Percentiles rank a stretch among this genome's conserved stretches.
These are phyloP conservation scores for Cercospora nicotianae DNA, from an alignment of 2,329 filamentous ascomycete genomes.

Conservation along the genomic window DNA sequence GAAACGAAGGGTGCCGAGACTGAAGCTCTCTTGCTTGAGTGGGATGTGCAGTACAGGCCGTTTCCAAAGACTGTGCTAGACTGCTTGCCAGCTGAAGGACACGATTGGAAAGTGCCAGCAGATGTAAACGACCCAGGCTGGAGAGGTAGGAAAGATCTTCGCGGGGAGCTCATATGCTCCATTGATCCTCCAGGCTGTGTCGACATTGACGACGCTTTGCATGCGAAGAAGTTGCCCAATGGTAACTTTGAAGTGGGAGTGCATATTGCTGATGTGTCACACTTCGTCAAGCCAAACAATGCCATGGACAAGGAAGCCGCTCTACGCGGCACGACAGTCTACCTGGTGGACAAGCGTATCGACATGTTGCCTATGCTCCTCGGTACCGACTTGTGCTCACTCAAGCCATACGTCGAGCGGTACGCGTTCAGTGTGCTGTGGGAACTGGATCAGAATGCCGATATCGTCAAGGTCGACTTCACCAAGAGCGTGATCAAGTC, in stretches of 20 bases:
- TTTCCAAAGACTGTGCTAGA: constrained; percentile 95
- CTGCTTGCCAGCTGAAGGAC: constrained; percentile 85
- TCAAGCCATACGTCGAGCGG: constrained; percentile 95
- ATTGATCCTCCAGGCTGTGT: constrained; percentile 96
- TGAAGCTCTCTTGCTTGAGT: constrained; percentile 88
- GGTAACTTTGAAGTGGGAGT: constrained; percentile 96
- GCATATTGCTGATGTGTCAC: constrained; percentile 98
- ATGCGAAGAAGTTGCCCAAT: constrained; percentile 80
- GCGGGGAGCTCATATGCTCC: constrained; percentile 87
- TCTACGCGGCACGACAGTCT: constrained; percentile 91
- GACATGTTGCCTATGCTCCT: constrained; percentile 98
- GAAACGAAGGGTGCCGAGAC: constrained; percentile 98
- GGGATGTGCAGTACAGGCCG: constrained; percentile 95
- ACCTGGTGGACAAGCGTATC: constrained; percentile 97
- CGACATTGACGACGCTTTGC: constrained; percentile 96
- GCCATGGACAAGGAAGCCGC: constrained; percentile 96
- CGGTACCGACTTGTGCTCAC: constrained; percentile 90
- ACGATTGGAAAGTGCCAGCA: constrained; percentile 89
- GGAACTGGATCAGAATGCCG: constrained; percentile 83
- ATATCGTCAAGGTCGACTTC: constrained; percentile 82
- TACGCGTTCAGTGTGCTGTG: constrained; percentile 58
- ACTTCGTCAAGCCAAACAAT: constrained; percentile 96
- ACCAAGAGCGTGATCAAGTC: constrained; percentile 98
- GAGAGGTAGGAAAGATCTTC: constrained; percentile 79
- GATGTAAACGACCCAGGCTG: constrained; percentile 80